phyloP scores from a whole-genome alignment of 371 early-diverging fungal species.

The Rhizopus delemar region DNA sequence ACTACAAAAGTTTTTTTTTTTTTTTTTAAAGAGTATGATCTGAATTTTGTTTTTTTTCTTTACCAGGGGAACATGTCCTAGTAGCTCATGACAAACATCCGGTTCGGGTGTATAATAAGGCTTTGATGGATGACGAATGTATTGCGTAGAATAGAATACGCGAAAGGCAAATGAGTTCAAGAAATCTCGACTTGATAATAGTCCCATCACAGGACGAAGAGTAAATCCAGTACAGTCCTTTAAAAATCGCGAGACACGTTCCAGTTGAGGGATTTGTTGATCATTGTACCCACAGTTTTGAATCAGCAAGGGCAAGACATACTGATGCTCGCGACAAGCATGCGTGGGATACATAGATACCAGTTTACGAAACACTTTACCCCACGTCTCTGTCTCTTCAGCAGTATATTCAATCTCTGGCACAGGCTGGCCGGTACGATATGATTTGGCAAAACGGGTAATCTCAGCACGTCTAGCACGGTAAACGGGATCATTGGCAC shows the following conservation, averaged over 20 bases:
- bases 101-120: conserved; percentile 97
- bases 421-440: conserved; percentile 79
- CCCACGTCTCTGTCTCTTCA: conserved; percentile 85
- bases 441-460: conserved; percentile 81
- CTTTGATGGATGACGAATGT: conserved; percentile 89
- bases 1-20: conserved; percentile 30
- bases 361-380: conserved; percentile 79
- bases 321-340: conserved; percentile 91
- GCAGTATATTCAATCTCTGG: conserved; percentile 85
- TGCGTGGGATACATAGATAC: conserved; percentile 77
- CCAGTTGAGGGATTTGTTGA: conserved; percentile 89
- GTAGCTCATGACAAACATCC: conserved; percentile 84
- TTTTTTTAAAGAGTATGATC: too few species aligned
- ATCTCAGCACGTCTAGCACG: conserved; percentile 86
- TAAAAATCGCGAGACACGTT: conserved; percentile 88
- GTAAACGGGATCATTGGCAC: conserved; percentile 87
- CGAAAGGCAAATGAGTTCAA: conserved; percentile 95
- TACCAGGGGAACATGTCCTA: conserved; percentile 77
- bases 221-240: conserved; percentile 97
- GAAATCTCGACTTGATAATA: conserved; percentile 92
- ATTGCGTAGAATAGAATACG: conserved; percentile 96
- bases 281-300: conserved; percentile 91
- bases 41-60: neutral
- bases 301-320: conserved; percentile 87
- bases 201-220: conserved; percentile 95